Conservation (phyloP, 306 rosid genomes). For the Trichosanthes cucumerina region DNA sequence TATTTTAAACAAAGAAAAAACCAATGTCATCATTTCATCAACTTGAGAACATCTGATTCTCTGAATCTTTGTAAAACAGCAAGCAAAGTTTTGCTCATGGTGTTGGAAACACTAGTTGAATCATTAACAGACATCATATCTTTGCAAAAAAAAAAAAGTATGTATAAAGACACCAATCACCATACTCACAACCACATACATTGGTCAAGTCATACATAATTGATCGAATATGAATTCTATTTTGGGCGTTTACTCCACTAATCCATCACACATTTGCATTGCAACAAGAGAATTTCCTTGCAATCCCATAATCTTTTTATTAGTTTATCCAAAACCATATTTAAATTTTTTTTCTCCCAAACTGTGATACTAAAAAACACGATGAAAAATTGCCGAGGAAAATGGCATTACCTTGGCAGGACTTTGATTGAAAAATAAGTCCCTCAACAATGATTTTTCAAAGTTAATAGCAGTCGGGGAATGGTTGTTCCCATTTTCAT, state of each 20-base stretch:
- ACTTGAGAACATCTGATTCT: neutral
- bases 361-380: neutral
- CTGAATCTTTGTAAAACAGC: neutral
- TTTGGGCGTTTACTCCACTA: no score
- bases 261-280: neutral
- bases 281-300: neutral
- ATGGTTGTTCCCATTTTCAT: constrained; percentile 63
- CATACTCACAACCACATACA: constrained; percentile 2
- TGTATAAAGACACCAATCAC: neutral
- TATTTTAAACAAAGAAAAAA: neutral
- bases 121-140: neutral
- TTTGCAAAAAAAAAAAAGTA: neutral
- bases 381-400: neutral
- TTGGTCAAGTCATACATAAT: neutral
- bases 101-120: neutral
- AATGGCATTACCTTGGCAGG: constrained; percentile 56
- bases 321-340: neutral
- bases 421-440: constrained; percentile 79
- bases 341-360: neutral
- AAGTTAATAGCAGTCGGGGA: constrained; percentile 88
- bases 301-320: neutral
- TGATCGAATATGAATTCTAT: neutral
- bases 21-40: neutral
- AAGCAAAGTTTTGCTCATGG: neutral
- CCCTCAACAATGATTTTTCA: constrained; percentile 63